Evolutionary conservation across 2,329 filamentous ascomycete genomes (phyloP).

Genomic region (Tolypocladium nubicola): DNA sequence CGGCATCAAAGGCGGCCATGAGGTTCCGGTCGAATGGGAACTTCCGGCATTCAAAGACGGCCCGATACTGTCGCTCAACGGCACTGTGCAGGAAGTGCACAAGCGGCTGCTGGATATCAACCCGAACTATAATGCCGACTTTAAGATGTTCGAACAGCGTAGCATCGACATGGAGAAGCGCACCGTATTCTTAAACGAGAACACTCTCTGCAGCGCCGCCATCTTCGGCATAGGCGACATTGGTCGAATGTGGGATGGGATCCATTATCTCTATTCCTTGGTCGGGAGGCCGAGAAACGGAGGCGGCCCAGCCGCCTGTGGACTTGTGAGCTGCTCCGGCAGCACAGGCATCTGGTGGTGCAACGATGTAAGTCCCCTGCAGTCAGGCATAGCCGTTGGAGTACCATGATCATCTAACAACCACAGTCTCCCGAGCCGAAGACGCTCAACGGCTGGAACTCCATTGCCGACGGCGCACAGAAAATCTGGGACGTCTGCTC

Average conservation of each 20-base stretch:
- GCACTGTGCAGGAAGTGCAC: constrained; percentile 9
- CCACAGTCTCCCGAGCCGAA: not conserved
- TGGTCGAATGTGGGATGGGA: not conserved
- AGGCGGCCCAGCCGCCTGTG: not conserved
- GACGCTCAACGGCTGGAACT: not conserved
- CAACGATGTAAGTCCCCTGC: not conserved
- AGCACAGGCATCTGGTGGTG: not conserved
- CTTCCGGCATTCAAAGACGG: constrained; percentile 4
- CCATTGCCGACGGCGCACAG: not conserved
- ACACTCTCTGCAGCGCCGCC: not conserved
- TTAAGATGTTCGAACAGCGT: not conserved
- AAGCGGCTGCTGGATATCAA: constrained; percentile 6
- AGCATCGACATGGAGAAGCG: not conserved
- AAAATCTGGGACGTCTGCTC: not conserved
- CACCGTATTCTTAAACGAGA: not conserved
- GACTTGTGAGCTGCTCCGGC: not conserved
- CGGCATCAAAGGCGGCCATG: too few relatives aligned
- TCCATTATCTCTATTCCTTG: not conserved
- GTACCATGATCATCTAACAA: not conserved
- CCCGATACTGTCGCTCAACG: constrained; percentile 4
- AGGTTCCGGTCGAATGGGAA: constrained; percentile 7
- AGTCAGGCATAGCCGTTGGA: not conserved
- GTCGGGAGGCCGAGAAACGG: not conserved
- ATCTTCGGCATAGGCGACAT: not conserved
- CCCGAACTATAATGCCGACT: constrained; percentile 8